Evolutionary conservation across 1,284 basidiomycete species (phyloP).

Genomic region (Lentinula novae-zelandiae): DNA sequence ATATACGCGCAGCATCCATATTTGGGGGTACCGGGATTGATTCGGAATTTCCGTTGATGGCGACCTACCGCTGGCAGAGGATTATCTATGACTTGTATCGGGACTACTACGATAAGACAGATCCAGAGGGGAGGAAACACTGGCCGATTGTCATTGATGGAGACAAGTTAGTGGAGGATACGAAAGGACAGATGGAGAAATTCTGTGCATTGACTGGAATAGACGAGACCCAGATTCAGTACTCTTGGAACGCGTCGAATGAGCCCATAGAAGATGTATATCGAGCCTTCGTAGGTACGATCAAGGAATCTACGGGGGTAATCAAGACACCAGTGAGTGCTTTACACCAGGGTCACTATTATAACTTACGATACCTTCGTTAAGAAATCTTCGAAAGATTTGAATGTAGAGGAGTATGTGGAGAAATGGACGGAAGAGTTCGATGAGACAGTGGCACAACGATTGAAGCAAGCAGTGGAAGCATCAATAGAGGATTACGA

Average conservation of each 20-base stretch:
- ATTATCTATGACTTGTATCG: constrained; percentile 6
- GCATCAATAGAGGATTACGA: constrained; percentile 10
- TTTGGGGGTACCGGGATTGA: neutral
- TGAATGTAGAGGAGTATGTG: constrained; percentile 2
- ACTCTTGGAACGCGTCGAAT: constrained; percentile 6
- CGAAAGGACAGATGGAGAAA: constrained; percentile 8
- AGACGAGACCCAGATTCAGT: constrained; percentile 5
- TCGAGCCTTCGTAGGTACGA: neutral
- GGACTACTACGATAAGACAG: neutral
- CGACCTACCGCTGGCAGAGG: constrained; percentile 8
- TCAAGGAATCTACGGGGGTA: constrained; percentile 6
- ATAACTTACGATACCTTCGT: neutral
- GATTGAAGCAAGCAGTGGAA: constrained; percentile 5
- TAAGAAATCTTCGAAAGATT: neutral
- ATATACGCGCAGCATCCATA: neutral
- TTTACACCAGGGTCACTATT: neutral
- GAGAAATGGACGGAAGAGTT: constrained; percentile 13
- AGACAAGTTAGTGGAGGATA: constrained; percentile 10
- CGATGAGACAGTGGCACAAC: constrained; percentile 4
- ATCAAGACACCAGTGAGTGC: constrained; percentile 3
- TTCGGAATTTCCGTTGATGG: neutral
- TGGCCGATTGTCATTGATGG: constrained; percentile 10
- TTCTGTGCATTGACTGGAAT: constrained; percentile 8
- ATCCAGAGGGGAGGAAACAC: neutral
- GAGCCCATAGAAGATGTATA: neutral